Evolutionary conservation across 164 flowering plant genomes (phyloP).

Genomic region (Litsea cubeba): DNA sequence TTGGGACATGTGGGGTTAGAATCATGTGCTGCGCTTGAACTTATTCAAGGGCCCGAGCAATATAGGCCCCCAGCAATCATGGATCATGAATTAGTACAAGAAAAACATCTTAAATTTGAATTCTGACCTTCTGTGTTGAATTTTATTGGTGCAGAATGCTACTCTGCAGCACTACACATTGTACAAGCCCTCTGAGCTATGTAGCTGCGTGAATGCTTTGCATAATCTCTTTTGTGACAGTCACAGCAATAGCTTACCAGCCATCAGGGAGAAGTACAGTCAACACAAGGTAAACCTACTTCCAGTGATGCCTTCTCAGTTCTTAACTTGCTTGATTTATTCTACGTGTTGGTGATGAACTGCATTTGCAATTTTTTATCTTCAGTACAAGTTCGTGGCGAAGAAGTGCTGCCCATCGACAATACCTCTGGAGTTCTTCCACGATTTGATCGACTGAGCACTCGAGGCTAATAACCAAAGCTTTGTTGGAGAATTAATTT

Average conservation of each 20-base stretch:
- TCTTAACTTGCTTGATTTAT: not conserved
- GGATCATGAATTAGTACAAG: too few relatives aligned
- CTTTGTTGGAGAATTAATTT: too few relatives aligned
- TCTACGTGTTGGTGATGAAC: not conserved
- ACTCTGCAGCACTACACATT: constrained; percentile 71
- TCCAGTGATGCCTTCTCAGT: not conserved
- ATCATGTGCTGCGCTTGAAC: too few relatives aligned
- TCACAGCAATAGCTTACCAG: constrained; percentile 49
- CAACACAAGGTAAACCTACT: constrained; percentile 66
- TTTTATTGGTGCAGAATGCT: constrained; percentile 35
- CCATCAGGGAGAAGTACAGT: constrained; percentile 79
- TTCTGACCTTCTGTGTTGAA: not conserved
- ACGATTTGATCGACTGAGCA: constrained; percentile 17
- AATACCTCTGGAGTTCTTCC: constrained; percentile 70
- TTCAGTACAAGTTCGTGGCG: constrained; percentile 89
- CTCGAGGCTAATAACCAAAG: not conserved
- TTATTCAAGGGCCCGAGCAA: too few relatives aligned
- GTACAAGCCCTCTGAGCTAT: constrained; percentile 56
- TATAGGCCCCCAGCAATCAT: too few relatives aligned
- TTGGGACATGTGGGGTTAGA: too few relatives aligned
- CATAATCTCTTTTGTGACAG: constrained; percentile 50
- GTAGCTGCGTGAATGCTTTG: constrained; percentile 49
- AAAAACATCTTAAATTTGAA: too few relatives aligned
- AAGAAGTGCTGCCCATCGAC: constrained; percentile 73
- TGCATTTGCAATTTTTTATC: not conserved